Conservation (phyloP, 1,284 basidiomycete species). For the Cutaneotrichosporon daszewskae region DNA sequence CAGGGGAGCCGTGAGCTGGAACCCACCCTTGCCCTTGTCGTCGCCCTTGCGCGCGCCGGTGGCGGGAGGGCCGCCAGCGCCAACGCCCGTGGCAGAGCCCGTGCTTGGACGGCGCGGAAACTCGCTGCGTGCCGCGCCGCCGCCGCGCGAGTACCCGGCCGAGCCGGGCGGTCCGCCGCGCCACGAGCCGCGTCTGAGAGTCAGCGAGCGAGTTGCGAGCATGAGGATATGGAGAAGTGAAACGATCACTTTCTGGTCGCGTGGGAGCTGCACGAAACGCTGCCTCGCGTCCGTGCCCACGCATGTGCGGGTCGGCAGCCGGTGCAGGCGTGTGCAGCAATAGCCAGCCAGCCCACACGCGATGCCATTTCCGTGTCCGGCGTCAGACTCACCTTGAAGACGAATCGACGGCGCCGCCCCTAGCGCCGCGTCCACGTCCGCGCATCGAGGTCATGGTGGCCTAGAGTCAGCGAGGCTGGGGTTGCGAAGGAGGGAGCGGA, state of each 20-base stretch:
- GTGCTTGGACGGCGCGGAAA: background rate
- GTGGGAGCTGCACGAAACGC: no score
- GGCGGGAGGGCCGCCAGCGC: background rate
- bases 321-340: no score
- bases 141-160: constrained; percentile 17
- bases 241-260: no score
- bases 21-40: constrained; percentile 17
- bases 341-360: no score
- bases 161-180: constrained; percentile 36
- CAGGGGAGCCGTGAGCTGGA: background rate
- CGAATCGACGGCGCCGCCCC: constrained; percentile 15
- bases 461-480: constrained; percentile 2
- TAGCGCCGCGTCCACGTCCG: constrained; percentile 18
- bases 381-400: constrained; percentile 7
- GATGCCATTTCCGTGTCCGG: no score
- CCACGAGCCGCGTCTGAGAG: constrained; percentile 34
- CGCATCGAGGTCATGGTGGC: constrained; percentile 18
- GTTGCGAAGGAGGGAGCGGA: no score
- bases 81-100: background rate
- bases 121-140: constrained; percentile 6
- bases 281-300: no score
- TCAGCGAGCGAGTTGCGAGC: constrained; percentile 8
- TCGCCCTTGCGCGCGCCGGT: constrained; percentile 2
- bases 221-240: no score
- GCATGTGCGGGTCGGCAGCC: no score